These are phyloP conservation scores for Coemansia sp. DNA, from an alignment of 192 early-diverging fungal species.

Conservation along the genomic window DNA sequence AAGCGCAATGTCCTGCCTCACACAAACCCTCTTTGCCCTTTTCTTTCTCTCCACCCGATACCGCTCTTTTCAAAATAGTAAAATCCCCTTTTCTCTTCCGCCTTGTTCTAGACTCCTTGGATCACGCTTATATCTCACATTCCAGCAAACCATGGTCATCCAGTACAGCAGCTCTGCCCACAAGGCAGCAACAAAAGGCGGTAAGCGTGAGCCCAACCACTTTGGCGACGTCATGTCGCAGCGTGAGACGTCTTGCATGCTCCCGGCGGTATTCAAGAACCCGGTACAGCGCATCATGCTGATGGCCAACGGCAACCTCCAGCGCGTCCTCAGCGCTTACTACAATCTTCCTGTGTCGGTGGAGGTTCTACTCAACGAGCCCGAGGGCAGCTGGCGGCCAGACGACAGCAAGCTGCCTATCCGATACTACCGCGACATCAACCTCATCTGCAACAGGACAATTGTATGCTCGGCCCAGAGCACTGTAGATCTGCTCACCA, in stretches of 20 bases:
- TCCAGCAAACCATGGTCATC: conserved; percentile 31
- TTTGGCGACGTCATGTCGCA: conserved; percentile 57
- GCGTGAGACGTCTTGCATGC: conserved; percentile 57
- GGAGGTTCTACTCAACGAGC: conserved; percentile 49
- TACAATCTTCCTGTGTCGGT: conserved; percentile 57
- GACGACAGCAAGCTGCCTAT: conserved; percentile 30
- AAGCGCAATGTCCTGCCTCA: not conserved
- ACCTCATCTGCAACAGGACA: conserved; percentile 50
- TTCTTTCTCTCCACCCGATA: conserved; percentile 1
- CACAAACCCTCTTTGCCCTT: not conserved
- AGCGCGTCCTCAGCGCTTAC: conserved; percentile 57
- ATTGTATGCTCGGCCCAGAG: conserved; percentile 51
- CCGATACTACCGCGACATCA: conserved; percentile 49
- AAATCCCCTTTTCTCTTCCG: not conserved
- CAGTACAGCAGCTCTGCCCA: conserved; percentile 30
- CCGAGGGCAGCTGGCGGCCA: conserved; percentile 11
- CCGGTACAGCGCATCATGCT: conserved; percentile 58
- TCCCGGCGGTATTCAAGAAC: conserved; percentile 46
- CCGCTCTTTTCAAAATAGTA: not conserved
- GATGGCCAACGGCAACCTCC: conserved; percentile 57
- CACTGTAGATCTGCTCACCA: conserved; percentile 44
- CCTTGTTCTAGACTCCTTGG: conserved; percentile 2
- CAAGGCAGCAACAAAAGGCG: conserved; percentile 15
- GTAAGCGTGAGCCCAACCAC: conserved; percentile 50
- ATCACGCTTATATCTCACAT: not conserved